phyloP scores from a whole-genome alignment of 2,329 filamentous ascomycete species.

The Aspergillus phoenicis region DNA sequence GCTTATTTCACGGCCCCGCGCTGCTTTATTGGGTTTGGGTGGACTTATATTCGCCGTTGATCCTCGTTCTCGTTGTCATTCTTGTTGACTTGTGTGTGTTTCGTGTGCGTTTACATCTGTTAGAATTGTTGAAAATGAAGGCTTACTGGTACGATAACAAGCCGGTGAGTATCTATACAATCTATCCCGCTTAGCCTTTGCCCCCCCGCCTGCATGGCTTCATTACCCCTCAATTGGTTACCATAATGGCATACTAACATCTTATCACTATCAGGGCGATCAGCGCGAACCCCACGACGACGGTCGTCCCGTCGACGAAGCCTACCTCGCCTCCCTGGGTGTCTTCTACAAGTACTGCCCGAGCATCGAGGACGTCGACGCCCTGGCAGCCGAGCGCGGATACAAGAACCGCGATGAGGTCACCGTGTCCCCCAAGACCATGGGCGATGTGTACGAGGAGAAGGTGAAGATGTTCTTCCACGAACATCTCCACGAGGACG shows the following conservation, averaged over 20 bases:
- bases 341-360: constrained; percentile 76
- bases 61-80: not conserved
- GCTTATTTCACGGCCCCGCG: constrained; percentile 2
- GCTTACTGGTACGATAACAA: constrained; percentile 73
- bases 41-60: not conserved
- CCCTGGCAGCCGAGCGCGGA: constrained; percentile 70
- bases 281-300: constrained; percentile 91
- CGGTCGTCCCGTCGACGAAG: constrained; percentile 65
- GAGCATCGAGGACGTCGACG: constrained; percentile 67
- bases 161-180: constrained; percentile 48
- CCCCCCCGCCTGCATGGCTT: not conserved
- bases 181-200: too few species aligned
- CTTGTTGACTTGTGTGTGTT: not conserved
- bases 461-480: constrained; percentile 94
- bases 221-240: not conserved
- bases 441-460: constrained; percentile 85
- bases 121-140: constrained; percentile 56
- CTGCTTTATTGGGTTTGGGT: not conserved
- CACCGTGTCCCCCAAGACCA: constrained; percentile 78
- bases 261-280: constrained; percentile 69
- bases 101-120: too few species aligned
- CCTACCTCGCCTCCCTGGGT: constrained; percentile 72
- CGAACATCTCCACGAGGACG: constrained; percentile 96
- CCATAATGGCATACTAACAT: constrained; percentile 8
- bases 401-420: constrained; percentile 97